Evolutionary conservation across 768 basidiomycete genomes (phyloP), one percentile per base, ranked within the genome.

Genomic region (Leucosporidium yakuticum): DNA sequence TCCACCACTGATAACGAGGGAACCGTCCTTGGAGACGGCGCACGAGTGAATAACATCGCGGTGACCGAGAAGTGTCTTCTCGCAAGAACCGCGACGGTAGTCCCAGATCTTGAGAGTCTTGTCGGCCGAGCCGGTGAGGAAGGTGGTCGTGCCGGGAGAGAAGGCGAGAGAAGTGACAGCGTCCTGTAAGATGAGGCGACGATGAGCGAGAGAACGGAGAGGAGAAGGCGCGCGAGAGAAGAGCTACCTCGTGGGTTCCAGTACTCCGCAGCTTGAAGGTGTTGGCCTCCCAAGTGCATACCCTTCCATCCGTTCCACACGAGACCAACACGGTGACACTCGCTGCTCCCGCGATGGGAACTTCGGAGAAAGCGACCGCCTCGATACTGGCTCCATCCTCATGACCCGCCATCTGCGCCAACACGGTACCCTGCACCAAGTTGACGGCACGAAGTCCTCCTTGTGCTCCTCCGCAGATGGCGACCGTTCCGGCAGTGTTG

Each of bases 271-370:
- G 77, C 69, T 89, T 83, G 83, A 90, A 90, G 31, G 91, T 94
- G 60, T 83, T 83, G 53, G 94, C 82, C 80, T 99, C 96, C 93
- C 95, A 99, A 44, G 97, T 86, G 74, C 89, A 91, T 23, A 87
- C 88, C 77, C 91, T 94, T 0, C 93, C 92, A 76, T 99, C 96
- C 6, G 95, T 97, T 7, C 85, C 92, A 17, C 90, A 94, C 3
- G 89, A 91, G 0, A 91, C 85, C 17, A 87, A 86, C 25, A 90
- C 85, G 21, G 77, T 79, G 19, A 79, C 78, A n/a, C 81, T 79
- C 12, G 73, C 80, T 12, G 85, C 85, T 5, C 74, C 74, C 7
- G 81, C 83, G 0, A 85, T 83, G 6, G 86, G 81, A 25, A 94
- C 80, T 73, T 93, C 90, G 31, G 93, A 83, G 76, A 95, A 97